Percentiles rank a stretch among this genome's conserved stretches.
phyloP scores from a whole-genome alignment of 2,329 filamentous ascomycete species.

The Atkinsonella hypoxylon region DNA sequence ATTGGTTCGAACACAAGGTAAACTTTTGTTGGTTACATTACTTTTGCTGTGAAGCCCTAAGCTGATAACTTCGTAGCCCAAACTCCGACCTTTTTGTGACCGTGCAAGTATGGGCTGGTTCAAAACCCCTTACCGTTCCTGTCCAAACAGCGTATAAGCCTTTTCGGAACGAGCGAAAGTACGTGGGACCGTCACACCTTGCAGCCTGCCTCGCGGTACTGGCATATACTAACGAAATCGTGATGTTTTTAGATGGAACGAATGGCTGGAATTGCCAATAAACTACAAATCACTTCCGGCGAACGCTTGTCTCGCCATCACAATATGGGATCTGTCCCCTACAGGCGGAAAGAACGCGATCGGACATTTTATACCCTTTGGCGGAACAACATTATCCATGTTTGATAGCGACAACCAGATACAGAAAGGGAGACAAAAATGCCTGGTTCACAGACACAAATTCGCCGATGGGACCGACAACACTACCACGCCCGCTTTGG shows the following conservation, averaged over 20 bases:
- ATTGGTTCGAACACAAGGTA: constrained; percentile 75
- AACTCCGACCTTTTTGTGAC: constrained; percentile 88
- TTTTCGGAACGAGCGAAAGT: constrained; percentile 65
- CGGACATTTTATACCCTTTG: constrained; percentile 79
- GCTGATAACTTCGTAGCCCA: constrained; percentile 35
- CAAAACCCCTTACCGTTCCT: constrained; percentile 84
- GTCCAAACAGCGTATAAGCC: constrained; percentile 87
- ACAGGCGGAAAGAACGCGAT: constrained; percentile 57
- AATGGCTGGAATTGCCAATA: constrained; percentile 86
- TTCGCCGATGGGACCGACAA: constrained; percentile 75
- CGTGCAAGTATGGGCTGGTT: constrained; percentile 88
- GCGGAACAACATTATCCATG: constrained; percentile 81
- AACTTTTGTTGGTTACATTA: constrained; percentile 2
- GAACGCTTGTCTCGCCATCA: constrained; percentile 79
- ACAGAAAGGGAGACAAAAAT: constrained; percentile 87
- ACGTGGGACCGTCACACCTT: constrained; percentile 5
- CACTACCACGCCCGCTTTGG: constrained; percentile 61
- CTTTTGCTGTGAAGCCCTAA: neutral
- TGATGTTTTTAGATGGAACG: constrained; percentile 61
- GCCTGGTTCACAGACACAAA: constrained; percentile 68
- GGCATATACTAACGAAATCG: neutral
- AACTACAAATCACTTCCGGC: constrained; percentile 71
- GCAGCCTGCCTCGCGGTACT: neutral
- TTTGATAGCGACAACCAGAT: constrained; percentile 89
- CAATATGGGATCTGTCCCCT: constrained; percentile 87